These are phyloP conservation scores for Fusarium mangiferae DNA, from an alignment of 2,329 filamentous ascomycete genomes.

Conservation along the genomic window DNA sequence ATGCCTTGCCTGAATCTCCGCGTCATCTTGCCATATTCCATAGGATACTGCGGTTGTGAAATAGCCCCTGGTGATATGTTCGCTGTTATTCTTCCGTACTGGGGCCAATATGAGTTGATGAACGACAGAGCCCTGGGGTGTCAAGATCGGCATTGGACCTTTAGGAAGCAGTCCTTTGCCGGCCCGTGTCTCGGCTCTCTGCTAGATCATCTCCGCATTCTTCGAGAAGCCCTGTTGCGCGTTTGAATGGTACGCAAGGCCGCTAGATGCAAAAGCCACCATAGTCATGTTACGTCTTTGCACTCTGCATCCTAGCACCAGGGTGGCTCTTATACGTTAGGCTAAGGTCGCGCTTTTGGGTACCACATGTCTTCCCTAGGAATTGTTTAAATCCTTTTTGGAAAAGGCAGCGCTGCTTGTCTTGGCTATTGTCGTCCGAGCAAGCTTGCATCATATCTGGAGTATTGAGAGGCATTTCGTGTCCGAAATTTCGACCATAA, in stretches of 20 bases:
- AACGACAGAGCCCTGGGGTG: constrained; percentile 35
- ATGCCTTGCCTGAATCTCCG: neutral
- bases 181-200: constrained; percentile 26
- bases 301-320: constrained; percentile 39
- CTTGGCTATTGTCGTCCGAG: constrained; percentile 18
- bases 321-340: constrained; percentile 45
- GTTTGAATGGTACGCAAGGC: constrained; percentile 37
- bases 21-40: constrained; percentile 4
- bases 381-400: constrained; percentile 37
- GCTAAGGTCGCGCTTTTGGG: constrained; percentile 47
- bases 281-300: constrained; percentile 41
- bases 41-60: constrained; percentile 23
- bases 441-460: constrained; percentile 6
- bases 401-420: constrained; percentile 25
- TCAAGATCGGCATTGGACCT: constrained; percentile 40
- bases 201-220: constrained; percentile 34
- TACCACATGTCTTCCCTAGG: constrained; percentile 47
- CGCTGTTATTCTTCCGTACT: constrained; percentile 32
- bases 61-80: constrained; percentile 21
- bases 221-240: constrained; percentile 31
- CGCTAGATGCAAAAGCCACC: constrained; percentile 41
- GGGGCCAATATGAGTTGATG: constrained; percentile 29
- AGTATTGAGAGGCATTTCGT: constrained; percentile 11
- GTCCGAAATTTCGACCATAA: constrained; percentile 1
- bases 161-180: constrained; percentile 28